phyloP scores from a whole-genome alignment of 441 rosid genomes.

The Manihot esculenta region DNA sequence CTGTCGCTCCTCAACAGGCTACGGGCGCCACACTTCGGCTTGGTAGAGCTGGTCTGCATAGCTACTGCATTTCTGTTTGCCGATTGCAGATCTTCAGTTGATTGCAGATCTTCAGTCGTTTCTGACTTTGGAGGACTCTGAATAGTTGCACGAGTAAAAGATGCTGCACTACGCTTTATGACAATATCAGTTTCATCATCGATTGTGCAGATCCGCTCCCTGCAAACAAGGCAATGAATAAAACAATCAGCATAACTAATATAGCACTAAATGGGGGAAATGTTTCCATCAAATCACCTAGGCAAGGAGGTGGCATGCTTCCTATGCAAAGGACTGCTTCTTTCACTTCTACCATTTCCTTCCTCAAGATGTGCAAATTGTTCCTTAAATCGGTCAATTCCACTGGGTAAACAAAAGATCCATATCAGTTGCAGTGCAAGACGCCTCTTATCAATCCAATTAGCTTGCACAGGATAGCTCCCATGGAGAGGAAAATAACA shows the following conservation, averaged over 20 bases:
- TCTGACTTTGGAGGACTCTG: slow-evolving; percentile 46
- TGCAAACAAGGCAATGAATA: slow-evolving; percentile 24
- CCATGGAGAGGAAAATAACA: neutral
- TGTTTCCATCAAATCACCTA: slow-evolving; percentile 44
- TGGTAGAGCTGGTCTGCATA: slow-evolving; percentile 39
- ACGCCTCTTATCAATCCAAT: neutral
- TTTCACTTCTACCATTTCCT: slow-evolving; percentile 56
- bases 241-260: slow-evolving; percentile 1
- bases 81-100: slow-evolving; percentile 37
- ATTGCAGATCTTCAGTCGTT: slow-evolving; percentile 34
- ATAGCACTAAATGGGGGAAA: slow-evolving; percentile 6
- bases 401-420: slow-evolving; percentile 45
- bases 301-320: slow-evolving; percentile 92
- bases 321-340: slow-evolving; percentile 55
- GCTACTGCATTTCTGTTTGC: slow-evolving; percentile 32
- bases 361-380: slow-evolving; percentile 96
- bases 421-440: neutral
- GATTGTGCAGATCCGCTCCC: slow-evolving; percentile 65
- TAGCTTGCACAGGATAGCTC: neutral
- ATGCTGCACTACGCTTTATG: slow-evolving; percentile 36
- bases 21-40: slow-evolving; percentile 47
- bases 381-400: slow-evolving; percentile 78
- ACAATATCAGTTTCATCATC: slow-evolving; percentile 47
- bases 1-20: slow-evolving; percentile 77
- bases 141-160: slow-evolving; percentile 43